Percentiles rank a stretch among this genome's conserved stretches.
These are phyloP conservation scores for Lachancea cidri DNA, from an alignment of 805 yeast genomes.

Conservation along the genomic window DNA sequence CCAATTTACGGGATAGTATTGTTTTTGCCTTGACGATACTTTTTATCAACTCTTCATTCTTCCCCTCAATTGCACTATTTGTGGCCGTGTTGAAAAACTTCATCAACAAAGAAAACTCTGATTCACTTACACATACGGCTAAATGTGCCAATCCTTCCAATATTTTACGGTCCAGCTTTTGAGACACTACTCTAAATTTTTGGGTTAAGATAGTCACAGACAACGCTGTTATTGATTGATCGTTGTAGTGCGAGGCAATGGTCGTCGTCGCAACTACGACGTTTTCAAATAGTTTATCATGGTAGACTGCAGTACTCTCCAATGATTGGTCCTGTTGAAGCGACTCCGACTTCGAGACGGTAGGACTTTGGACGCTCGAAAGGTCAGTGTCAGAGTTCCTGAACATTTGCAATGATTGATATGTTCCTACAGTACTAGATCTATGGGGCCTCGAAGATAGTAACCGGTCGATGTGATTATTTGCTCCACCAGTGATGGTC, in stretches of 20 bases:
- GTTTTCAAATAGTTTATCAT: constrained; percentile 46
- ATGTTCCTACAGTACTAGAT: constrained; percentile 7
- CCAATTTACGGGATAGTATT: constrained; percentile 36
- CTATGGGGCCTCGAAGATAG: constrained; percentile 7
- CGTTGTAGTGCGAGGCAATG: constrained; percentile 61
- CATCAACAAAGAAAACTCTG: constrained; percentile 62
- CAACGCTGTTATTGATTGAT: constrained; percentile 67
- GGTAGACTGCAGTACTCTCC: constrained; percentile 12
- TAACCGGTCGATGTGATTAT: constrained; percentile 4
- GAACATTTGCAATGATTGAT: constrained; percentile 7
- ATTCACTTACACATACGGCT: constrained; percentile 54
- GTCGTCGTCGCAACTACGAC: constrained; percentile 64
- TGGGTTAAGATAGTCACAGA: constrained; percentile 80
- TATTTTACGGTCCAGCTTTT: constrained; percentile 50
- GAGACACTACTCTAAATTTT: constrained; percentile 49
- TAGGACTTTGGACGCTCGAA: not conserved
- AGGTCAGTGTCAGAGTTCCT: constrained; percentile 3
- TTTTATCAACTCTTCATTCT: constrained; percentile 32
- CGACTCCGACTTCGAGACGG: not conserved
- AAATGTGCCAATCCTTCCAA: constrained; percentile 59
- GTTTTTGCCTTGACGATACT: constrained; percentile 48
- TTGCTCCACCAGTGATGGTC: constrained; percentile 16
- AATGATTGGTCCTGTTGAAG: not conserved
- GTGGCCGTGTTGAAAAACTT: constrained; percentile 51
- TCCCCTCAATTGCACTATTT: constrained; percentile 40